Conservation (phyloP, 2,329 filamentous ascomycete genomes). For the Coniochaeta sp. region DNA sequence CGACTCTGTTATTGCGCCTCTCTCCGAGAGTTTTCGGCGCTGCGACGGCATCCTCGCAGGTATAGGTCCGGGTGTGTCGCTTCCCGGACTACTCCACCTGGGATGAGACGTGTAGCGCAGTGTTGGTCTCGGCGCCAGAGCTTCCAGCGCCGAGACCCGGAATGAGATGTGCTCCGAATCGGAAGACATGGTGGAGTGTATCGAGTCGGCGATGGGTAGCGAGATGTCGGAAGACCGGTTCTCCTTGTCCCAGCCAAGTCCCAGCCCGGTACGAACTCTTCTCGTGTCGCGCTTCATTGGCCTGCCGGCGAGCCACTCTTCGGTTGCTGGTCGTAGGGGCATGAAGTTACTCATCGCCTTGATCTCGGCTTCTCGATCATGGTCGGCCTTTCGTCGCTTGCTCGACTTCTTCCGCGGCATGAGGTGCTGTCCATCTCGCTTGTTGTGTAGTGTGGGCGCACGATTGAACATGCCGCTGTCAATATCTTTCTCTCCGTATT, state of each 20-base stretch:
- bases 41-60: slow-evolving; percentile 42
- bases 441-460: slow-evolving; percentile 51
- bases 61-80: slow-evolving; percentile 32
- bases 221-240: slow-evolving; percentile 66
- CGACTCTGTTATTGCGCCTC: slow-evolving; percentile 53
- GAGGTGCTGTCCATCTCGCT: slow-evolving; percentile 51
- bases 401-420: slow-evolving; percentile 64
- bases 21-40: slow-evolving; percentile 43
- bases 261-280: slow-evolving; percentile 49
- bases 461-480: slow-evolving; percentile 25
- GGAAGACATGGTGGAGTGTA: slow-evolving; percentile 70
- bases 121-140: slow-evolving; percentile 79
- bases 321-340: slow-evolving; percentile 55
- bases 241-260: slow-evolving; percentile 33
- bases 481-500: slow-evolving; percentile 5
- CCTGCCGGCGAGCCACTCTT: slow-evolving; percentile 53
- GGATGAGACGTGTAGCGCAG: slow-evolving; percentile 66
- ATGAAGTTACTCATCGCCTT: slow-evolving; percentile 71
- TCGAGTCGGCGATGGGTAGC: slow-evolving; percentile 64
- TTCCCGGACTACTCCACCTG: slow-evolving; percentile 40
- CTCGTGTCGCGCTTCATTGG: slow-evolving; percentile 58
- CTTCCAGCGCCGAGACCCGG: slow-evolving; percentile 71
- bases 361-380: slow-evolving; percentile 79
- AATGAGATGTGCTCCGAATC: slow-evolving; percentile 70
- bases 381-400: slow-evolving; percentile 70